These are phyloP conservation scores for Populus tomentosa DNA, from an alignment of 441 rosid genomes.

Conservation along the genomic window DNA sequence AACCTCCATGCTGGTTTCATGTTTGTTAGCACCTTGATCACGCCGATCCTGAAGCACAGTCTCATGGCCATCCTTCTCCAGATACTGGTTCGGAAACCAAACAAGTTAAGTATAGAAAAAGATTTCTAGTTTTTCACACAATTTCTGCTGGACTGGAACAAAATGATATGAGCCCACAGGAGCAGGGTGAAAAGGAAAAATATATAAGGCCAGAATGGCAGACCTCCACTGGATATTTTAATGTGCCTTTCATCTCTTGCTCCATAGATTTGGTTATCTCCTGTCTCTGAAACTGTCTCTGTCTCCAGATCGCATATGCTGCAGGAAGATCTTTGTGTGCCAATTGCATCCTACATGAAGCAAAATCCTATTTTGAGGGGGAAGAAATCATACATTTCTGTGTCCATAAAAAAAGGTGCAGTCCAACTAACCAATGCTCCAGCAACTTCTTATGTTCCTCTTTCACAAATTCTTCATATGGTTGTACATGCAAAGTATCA, in stretches of 20 bases:
- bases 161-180: neutral
- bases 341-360: slow-evolving; percentile 57
- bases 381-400: slow-evolving; percentile 12
- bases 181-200: neutral
- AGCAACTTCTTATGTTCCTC: slow-evolving; percentile 82
- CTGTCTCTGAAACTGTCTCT: slow-evolving; percentile 43
- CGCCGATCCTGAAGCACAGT: slow-evolving; percentile 17
- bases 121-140: neutral
- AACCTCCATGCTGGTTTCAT: slow-evolving; percentile 5
- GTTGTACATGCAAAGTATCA: slow-evolving; percentile 64
- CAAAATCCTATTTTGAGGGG: slow-evolving; percentile 10
- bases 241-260: slow-evolving; percentile 54
- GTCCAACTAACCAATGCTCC: slow-evolving; percentile 71
- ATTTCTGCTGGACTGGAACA: neutral
- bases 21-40: neutral
- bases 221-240: slow-evolving; percentile 49
- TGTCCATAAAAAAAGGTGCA: slow-evolving; percentile 10
- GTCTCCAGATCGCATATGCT: slow-evolving; percentile 67
- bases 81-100: slow-evolving; percentile 16
- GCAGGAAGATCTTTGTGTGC: slow-evolving; percentile 68
- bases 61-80: slow-evolving; percentile 9
- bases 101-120: neutral
- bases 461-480: slow-evolving; percentile 85
- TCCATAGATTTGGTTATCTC: slow-evolving; percentile 49
- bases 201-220: slow-evolving; percentile 16